Conservation (phyloP, 2,329 filamentous ascomycete genomes). For the Sporothrix pallida region DNA sequence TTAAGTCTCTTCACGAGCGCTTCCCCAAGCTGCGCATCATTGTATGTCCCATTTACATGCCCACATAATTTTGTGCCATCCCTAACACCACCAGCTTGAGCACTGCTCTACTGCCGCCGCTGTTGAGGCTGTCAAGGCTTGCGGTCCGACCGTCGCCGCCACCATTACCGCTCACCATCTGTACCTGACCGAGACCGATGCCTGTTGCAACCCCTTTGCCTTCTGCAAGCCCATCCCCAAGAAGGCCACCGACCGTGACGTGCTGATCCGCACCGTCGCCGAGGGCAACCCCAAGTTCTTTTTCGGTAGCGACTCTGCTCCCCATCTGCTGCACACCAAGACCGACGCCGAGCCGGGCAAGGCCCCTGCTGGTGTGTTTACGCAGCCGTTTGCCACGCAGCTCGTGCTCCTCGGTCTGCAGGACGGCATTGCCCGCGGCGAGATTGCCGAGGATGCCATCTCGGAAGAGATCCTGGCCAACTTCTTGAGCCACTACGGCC, state of each 20-base stretch:
- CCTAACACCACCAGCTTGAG: constrained; percentile 49
- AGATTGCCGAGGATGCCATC: constrained; percentile 58
- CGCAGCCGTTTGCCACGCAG: constrained; percentile 70
- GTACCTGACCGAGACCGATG: constrained; percentile 56
- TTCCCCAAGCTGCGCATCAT: constrained; percentile 76
- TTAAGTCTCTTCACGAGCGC: constrained; percentile 71
- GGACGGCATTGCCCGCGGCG: constrained; percentile 62
- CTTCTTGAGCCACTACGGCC: constrained; percentile 60
- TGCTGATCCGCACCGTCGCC: constrained; percentile 69
- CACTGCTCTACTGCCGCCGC: constrained; percentile 88
- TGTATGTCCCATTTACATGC: constrained; percentile 18
- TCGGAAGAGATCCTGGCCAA: constrained; percentile 60
- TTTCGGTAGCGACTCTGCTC: constrained; percentile 72
- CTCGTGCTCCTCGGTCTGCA: constrained; percentile 67
- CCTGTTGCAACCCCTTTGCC: constrained; percentile 39
- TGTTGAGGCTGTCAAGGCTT: constrained; percentile 75
- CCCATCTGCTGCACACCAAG: constrained; percentile 66
- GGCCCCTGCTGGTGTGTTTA: constrained; percentile 78
- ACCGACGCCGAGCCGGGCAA: constrained; percentile 54
- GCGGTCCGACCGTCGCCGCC: constrained; percentile 76
- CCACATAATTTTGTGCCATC: not conserved
- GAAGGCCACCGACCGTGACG: constrained; percentile 72
- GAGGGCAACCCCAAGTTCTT: constrained; percentile 71
- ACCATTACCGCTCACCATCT: constrained; percentile 90
- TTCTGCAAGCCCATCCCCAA: constrained; percentile 76